phyloP scores from a whole-genome alignment of 345 rosid species.

The Rhizophora mangle region DNA sequence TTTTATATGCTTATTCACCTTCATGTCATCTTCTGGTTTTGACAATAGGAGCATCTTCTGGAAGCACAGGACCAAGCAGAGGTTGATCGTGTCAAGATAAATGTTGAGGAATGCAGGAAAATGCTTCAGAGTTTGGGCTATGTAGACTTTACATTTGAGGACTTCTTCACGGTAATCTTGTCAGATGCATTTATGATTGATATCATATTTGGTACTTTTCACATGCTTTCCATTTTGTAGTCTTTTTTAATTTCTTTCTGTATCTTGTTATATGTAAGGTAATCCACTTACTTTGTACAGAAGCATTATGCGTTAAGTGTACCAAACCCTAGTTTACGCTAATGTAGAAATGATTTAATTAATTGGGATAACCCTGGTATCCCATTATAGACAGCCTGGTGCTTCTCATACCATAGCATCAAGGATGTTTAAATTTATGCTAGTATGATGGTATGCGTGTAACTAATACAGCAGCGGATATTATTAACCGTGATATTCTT shows the following conservation, averaged over 20 bases:
- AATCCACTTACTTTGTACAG: not conserved
- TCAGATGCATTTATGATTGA: not conserved
- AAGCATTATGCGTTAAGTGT: not conserved
- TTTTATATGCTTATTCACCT: not conserved
- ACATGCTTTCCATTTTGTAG: not conserved
- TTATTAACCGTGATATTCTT: no score
- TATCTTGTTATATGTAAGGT: not conserved
- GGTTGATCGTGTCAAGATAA: constrained; percentile 73
- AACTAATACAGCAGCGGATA: no score
- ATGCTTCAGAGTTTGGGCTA: constrained; percentile 89
- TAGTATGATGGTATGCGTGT: not conserved
- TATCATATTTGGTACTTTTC: not conserved
- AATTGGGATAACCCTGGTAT: not conserved
- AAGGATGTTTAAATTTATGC: not conserved
- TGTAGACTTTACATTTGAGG: constrained; percentile 92
- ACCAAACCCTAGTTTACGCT: not conserved
- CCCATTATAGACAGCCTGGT: not conserved
- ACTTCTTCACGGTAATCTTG: constrained; percentile 76
- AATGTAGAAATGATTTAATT: not conserved
- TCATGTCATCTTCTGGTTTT: constrained; percentile 15
- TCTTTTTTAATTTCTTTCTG: not conserved
- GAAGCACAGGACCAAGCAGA: constrained; percentile 77
- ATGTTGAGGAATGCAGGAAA: constrained; percentile 88
- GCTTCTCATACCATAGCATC: no score
- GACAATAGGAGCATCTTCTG: constrained; percentile 71